These are phyloP conservation scores for Cenchrus purpureus DNA, from an alignment of 176 grass and related monocot genomes.

Conservation along the genomic window DNA sequence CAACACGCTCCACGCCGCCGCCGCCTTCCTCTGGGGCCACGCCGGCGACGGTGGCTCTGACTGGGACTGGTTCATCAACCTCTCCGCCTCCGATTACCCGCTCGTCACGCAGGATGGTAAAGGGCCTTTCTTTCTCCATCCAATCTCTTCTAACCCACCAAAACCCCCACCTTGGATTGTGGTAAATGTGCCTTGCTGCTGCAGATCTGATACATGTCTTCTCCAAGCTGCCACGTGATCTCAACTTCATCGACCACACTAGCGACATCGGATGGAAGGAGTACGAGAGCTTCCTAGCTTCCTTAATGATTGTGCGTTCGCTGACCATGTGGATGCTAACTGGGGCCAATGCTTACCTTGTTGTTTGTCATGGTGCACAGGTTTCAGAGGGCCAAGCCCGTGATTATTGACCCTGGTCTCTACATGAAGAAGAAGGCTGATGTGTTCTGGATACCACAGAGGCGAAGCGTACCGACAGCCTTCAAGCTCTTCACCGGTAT, in stretches of 20 bases:
- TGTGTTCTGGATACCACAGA: constrained; percentile 70
- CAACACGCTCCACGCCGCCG: constrained; percentile 72
- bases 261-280: constrained; percentile 72
- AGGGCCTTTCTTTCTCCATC: no score
- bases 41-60: constrained; percentile 12
- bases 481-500: constrained; percentile 79
- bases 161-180: no score
- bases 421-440: constrained; percentile 65
- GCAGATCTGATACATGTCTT: constrained; percentile 73
- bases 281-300: constrained; percentile 19
- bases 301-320: neutral
- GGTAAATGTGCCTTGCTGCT: neutral
- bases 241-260: constrained; percentile 72
- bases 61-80: constrained; percentile 77
- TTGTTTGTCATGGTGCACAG: constrained; percentile 13
- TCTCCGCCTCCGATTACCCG: constrained; percentile 65
- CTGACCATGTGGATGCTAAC: neutral
- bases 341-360: neutral
- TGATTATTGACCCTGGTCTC: constrained; percentile 75
- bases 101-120: constrained; percentile 69
- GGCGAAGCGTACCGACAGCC: constrained; percentile 62
- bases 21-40: constrained; percentile 45
- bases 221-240: constrained; percentile 62
- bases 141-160: neutral
- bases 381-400: constrained; percentile 68